Base-by-base conservation (phyloP, 331 rosid species). In the Quercus lobata region DNA sequence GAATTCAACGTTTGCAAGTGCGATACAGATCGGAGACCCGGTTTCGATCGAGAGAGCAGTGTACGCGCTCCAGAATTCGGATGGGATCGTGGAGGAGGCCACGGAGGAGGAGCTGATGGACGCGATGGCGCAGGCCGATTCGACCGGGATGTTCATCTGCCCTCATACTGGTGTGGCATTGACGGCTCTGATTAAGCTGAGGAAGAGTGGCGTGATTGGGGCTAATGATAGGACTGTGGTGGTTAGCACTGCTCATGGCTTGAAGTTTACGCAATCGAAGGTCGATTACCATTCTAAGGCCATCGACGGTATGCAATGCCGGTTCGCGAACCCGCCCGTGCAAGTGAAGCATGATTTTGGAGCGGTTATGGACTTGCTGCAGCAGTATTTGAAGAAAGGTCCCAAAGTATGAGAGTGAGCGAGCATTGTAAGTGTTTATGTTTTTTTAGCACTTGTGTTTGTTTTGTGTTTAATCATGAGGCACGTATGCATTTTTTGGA, bases 11-110 rank as follows among this genome's bases (percentile, higher is more conserved):
- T 93, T 91, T 27, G 98, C 98, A 0, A 90, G 95, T 0, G 97
- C 98, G 4, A 93, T 93, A 34, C 98, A 93, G 83, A 93, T 93
- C 29, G 98, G 98, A 4, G 98, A 93, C 49, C 97, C 98, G 2
- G 97, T 93, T 81, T 91, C 97, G 0, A 93, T 93, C 0, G 95
- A 91, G 6, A 82, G 98, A 77, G 98, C 98, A 1, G 98, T 91
- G 76, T 66, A 78, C 78, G 97, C 98, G 1, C 61, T 91, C 24
- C 66, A 79, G 83, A 87, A 80, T 35, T 89, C 91, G 0, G 41
- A 89, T 8, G 98, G 98, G 81, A 93, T 93, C 22, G 98, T 93
- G 5, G 98, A 91, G 86, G 98, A 93, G 78, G 97, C 97, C 0
- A 90, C 86, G 0, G 97, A 91, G 81, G 90, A 88, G 80, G 98